Evolutionary conservation across 2,329 filamentous ascomycete species (phyloP).

Genomic region (Camptophora hylomeconis): DNA sequence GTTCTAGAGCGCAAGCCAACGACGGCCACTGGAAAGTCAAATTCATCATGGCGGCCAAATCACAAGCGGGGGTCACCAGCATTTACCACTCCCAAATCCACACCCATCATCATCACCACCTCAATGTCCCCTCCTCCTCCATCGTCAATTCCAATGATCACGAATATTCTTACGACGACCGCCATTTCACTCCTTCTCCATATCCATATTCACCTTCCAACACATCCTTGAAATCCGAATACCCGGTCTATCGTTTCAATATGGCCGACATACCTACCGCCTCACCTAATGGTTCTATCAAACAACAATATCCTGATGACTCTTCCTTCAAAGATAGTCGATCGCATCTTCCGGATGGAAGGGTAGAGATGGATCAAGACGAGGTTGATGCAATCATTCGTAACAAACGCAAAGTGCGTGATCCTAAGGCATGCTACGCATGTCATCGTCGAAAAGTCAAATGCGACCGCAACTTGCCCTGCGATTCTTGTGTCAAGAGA

Average conservation of each 20-base stretch:
- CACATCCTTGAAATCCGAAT: too few species aligned
- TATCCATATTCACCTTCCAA: conserved; percentile 1
- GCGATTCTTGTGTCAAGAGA: conserved; percentile 36
- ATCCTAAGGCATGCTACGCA: conserved; percentile 26
- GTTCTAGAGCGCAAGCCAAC: too few species aligned
- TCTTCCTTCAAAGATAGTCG: conserved; percentile 6
- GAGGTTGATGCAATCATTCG: conserved; percentile 35
- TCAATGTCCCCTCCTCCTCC: not conserved
- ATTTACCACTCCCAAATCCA: not conserved
- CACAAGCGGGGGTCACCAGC: conserved; percentile 1
- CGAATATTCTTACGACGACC: not conserved
- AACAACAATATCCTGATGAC: conserved; percentile 12
- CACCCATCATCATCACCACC: not conserved
- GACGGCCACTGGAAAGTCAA: too few species aligned
- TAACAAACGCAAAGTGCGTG: conserved; percentile 34
- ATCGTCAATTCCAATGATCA: too few species aligned
- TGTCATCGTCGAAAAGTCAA: conserved; percentile 25
- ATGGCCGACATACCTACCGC: conserved; percentile 3
- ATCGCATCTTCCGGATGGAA: conserved; percentile 8
- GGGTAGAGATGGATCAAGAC: conserved; percentile 28
- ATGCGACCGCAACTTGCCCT: conserved; percentile 36
- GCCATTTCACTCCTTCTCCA: not conserved
- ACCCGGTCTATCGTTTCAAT: conserved; percentile 2
- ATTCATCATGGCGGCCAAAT: too few species aligned
- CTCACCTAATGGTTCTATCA: not conserved